Conservation (phyloP, 2,329 filamentous ascomycete species). For the Sporothrix curviconia region DNA sequence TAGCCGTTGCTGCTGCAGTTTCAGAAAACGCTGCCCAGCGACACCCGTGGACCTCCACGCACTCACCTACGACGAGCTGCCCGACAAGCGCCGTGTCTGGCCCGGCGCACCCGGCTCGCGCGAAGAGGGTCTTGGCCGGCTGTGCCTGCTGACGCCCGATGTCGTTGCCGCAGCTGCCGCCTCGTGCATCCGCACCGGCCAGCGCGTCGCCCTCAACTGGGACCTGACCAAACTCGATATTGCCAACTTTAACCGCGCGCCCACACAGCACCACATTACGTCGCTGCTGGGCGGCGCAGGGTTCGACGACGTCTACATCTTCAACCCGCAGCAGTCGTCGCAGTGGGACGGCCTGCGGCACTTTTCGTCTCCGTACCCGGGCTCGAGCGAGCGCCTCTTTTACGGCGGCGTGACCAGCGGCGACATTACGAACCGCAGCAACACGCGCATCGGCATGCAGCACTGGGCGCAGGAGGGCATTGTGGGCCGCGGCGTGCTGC, state of each 20-base stretch:
- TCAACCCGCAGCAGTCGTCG: conserved; percentile 42
- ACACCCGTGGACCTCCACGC: conserved; percentile 7
- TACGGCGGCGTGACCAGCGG: conserved; percentile 41
- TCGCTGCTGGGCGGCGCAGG: conserved; percentile 30
- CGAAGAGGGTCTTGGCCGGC: conserved; percentile 47
- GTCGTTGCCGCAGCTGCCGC: conserved; percentile 43
- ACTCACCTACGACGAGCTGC: conserved; percentile 35
- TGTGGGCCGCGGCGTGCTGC: conserved; percentile 42
- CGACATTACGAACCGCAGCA: conserved; percentile 39
- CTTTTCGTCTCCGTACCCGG: conserved; percentile 37
- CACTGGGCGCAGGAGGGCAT: conserved; percentile 36
- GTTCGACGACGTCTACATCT: conserved; percentile 33
- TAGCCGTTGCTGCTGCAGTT: too few species aligned
- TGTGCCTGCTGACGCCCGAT: conserved; percentile 45
- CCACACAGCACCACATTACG: conserved; percentile 30
- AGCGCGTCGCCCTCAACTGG: conserved; percentile 39
- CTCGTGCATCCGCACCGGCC: conserved; percentile 44
- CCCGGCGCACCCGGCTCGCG: conserved; percentile 35
- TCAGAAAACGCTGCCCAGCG: not conserved
- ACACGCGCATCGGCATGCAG: conserved; percentile 37
- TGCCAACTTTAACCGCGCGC: conserved; percentile 25
- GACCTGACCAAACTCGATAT: conserved; percentile 33
- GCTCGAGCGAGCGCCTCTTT: conserved; percentile 34
- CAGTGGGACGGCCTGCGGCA: conserved; percentile 46
- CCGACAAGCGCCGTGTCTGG: conserved; percentile 44